Conservation (phyloP, 768 basidiomycete genomes). For the Mycena pura region DNA sequence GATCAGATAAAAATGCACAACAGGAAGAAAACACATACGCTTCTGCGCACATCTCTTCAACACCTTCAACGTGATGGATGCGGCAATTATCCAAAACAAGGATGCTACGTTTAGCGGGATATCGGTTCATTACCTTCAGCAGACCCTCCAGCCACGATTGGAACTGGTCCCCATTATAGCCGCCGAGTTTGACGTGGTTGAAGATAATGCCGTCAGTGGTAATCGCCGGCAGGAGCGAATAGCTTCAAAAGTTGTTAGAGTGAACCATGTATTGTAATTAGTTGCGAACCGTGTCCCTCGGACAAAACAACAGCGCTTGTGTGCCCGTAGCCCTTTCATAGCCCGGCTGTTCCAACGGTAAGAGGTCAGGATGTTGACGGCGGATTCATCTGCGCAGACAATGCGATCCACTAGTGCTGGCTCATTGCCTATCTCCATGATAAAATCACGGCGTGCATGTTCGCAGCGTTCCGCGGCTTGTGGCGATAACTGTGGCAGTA, state of each 20-base stretch:
- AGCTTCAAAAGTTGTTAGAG: constrained; percentile 24
- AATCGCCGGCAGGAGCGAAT: constrained; percentile 26
- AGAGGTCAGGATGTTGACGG: constrained; percentile 16
- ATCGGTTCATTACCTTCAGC: constrained; percentile 33
- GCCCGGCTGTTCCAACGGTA: constrained; percentile 17
- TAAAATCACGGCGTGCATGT: not conserved
- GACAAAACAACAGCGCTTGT: constrained; percentile 1
- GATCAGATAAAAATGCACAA: not conserved
- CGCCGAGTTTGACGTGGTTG: constrained; percentile 15
- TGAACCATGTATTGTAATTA: not conserved
- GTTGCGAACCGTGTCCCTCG: not conserved
- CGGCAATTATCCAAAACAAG: constrained; percentile 40
- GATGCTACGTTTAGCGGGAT: constrained; percentile 28
- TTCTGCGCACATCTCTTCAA: constrained; percentile 18
- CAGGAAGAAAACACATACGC: not conserved
- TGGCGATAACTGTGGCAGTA: not conserved
- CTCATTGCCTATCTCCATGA: constrained; percentile 11
- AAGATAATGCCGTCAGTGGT: constrained; percentile 26
- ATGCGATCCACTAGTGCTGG: constrained; percentile 18
- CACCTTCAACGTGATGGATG: constrained; percentile 36
- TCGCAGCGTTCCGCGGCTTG: not conserved
- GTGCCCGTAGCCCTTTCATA: constrained; percentile 1
- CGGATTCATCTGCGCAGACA: constrained; percentile 19
- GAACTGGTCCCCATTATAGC: constrained; percentile 24
- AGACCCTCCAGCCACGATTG: constrained; percentile 12